Conservation (phyloP, 2,329 filamentous ascomycete species). For the Alternaria consortialis region DNA sequence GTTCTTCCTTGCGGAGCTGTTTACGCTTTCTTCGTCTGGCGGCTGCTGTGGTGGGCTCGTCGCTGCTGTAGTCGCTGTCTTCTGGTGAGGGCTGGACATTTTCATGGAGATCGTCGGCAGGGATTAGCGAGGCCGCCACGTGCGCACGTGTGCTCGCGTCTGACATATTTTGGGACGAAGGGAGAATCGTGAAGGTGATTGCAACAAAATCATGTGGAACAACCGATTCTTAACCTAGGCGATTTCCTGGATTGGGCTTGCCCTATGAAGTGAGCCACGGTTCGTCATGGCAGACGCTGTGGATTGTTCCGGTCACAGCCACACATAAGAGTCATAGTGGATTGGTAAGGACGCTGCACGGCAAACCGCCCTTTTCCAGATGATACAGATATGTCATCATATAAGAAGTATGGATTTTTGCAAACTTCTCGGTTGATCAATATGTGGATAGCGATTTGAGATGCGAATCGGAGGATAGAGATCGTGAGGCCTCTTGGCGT, state of each 20-base stretch:
- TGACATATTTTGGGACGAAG: slow-evolving; percentile 20
- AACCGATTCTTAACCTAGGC: background rate
- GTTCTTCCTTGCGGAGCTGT: slow-evolving; percentile 40
- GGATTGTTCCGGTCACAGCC: slow-evolving; percentile 42
- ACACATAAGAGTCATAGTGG: slow-evolving; percentile 47
- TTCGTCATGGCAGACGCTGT: slow-evolving; percentile 18
- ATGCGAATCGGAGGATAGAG: slow-evolving; percentile 18
- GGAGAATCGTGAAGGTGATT: background rate
- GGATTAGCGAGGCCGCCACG: slow-evolving; percentile 38
- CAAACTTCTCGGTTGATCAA: slow-evolving; percentile 2
- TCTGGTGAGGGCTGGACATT: slow-evolving; percentile 25
- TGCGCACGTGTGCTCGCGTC: slow-evolving; percentile 48
- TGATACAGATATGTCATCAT: slow-evolving; percentile 1
- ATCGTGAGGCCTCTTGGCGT: slow-evolving; percentile 40
- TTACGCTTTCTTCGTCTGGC: slow-evolving; percentile 30
- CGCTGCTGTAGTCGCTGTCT: slow-evolving; percentile 13
- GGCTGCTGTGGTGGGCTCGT: slow-evolving; percentile 4
- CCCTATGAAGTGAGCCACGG: background rate
- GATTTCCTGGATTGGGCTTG: background rate
- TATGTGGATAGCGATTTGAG: slow-evolving; percentile 19
- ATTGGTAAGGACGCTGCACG: slow-evolving; percentile 45
- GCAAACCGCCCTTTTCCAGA: slow-evolving; percentile 30
- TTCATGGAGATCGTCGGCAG: slow-evolving; percentile 31
- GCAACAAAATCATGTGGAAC: background rate
- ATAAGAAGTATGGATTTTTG: background rate